Base-by-base conservation (phyloP, 805 yeast species). In the Vanderwaltozyma verrucispora region DNA sequence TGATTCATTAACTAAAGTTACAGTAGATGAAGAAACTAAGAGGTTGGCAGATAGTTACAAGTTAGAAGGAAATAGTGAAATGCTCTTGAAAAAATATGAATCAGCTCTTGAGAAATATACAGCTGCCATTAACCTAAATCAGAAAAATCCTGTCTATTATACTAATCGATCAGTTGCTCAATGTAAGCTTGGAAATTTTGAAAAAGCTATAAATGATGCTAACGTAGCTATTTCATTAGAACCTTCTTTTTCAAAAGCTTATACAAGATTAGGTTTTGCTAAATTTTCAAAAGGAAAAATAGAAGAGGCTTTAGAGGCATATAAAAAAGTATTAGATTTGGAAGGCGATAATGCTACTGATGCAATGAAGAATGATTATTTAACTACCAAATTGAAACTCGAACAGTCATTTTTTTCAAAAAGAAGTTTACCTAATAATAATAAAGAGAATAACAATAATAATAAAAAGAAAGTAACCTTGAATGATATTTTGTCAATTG, bases 151-250 rank as follows among this genome's bases (percentile, higher is more conserved):
- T n/a, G 82, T 88, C 15, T 89, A 78, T 61, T 73, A 73, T 44
- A 85, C 96, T 21, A 89, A 89, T 65, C 76, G 97, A 54, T 96
- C 98, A 9, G 96, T 97, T 28, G 96, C 96, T 2, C 76, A 82
- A 61, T 80, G 94, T 5, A 83, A 94, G 5, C 51, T 72, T 20
- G 70, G 74, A 44, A 67, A 84, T 41, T 87, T 81, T 54, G 78
- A 74, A 13, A 64, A 71, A 44, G 96, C 98, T 1, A 72, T 81
- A 26, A 66, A 65, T 31, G 98, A 89, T 58, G 95, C 96, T 17
- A 70, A 80, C 49, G 65, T 65, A 37, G 95, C 96, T 30, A 77
- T 85, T 38, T 71, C 72, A 40, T 64, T 77, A 34, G 85, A 88
- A 56, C 80, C 95, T 33, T 51, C 65, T 4, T 89, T 83, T 52